A percentile compares a stretch with the other conserved stretches of the same genome.
phyloP scores from a whole-genome alignment of 2,329 filamentous ascomycete species.

The Clonostachys solani region DNA sequence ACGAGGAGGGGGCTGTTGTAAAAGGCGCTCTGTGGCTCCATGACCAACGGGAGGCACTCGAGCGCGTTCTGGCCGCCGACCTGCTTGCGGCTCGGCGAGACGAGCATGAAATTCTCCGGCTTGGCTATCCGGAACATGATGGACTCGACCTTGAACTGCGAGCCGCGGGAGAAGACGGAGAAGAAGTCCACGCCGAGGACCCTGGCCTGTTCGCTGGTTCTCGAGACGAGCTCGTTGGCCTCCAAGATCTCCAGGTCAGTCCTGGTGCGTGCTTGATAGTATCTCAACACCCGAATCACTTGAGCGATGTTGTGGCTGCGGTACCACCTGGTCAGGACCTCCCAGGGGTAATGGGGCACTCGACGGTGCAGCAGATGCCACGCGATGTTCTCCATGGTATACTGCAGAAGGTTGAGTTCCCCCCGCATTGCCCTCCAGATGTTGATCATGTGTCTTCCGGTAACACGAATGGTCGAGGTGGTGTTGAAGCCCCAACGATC shows the following conservation, averaged over 20 bases:
- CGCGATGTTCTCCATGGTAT: constrained; percentile 92
- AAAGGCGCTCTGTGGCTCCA: constrained; percentile 95
- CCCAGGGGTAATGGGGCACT: constrained; percentile 82
- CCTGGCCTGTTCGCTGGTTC: constrained; percentile 91
- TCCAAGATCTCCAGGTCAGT: constrained; percentile 90
- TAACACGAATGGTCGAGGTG: constrained; percentile 88
- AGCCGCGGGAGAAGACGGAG: constrained; percentile 90
- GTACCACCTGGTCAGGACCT: constrained; percentile 80
- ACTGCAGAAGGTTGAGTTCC: constrained; percentile 89
- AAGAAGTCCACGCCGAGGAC: constrained; percentile 95
- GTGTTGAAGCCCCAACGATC: constrained; percentile 94
- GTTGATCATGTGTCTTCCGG: constrained; percentile 93
- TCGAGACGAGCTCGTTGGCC: constrained; percentile 79
- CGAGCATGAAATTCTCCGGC: constrained; percentile 86
- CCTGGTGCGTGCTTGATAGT: constrained; percentile 72
- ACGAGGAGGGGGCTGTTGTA: constrained; percentile 88
- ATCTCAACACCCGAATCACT: constrained; percentile 69
- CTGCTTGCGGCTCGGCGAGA: constrained; percentile 87
- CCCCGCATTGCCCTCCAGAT: constrained; percentile 94
- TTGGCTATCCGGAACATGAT: constrained; percentile 99
- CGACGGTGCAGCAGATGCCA: constrained; percentile 86
- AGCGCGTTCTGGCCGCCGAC: constrained; percentile 92
- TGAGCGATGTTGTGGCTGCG: constrained; percentile 63
- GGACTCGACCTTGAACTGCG: constrained; percentile 97
- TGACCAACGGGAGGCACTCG: constrained; percentile 90